phyloP scores from a whole-genome alignment of 1,284 basidiomycete genomes.

The Inonotus obliquus region DNA sequence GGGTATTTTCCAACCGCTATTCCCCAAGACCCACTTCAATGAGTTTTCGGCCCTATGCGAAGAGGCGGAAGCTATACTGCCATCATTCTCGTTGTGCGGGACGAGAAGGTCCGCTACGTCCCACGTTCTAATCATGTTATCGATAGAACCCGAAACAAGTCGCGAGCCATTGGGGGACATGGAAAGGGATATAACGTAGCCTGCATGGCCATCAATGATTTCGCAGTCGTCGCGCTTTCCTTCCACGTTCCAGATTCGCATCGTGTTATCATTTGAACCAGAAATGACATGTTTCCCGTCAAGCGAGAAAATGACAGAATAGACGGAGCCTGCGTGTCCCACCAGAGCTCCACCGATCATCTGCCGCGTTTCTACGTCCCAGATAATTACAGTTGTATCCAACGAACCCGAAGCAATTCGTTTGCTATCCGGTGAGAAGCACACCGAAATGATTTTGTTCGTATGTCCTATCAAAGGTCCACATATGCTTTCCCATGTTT shows the following conservation, averaged over 20 bases:
- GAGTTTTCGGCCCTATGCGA: not conserved
- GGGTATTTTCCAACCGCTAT: not conserved
- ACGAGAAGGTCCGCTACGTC: not conserved
- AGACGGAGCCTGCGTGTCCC: not conserved
- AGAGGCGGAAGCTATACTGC: not conserved
- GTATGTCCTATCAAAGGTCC: not conserved
- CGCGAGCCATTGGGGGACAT: slow-evolving; percentile 4
- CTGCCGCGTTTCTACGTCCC: not conserved
- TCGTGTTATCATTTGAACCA: not conserved
- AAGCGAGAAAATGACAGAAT: not conserved
- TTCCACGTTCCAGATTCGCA: not conserved
- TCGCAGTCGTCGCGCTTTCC: not conserved
- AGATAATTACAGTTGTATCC: slow-evolving; percentile 3
- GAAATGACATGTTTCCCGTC: not conserved
- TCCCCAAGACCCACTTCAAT: not conserved
- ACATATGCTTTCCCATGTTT: not conserved
- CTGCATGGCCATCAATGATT: not conserved
- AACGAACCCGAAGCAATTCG: not conserved
- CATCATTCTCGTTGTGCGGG: too few species aligned
- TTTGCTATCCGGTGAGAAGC: slow-evolving; percentile 4
- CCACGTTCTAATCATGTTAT: slow-evolving; percentile 8
- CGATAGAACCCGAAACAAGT: not conserved
- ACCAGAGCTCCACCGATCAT: not conserved
- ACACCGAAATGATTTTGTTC: not conserved
- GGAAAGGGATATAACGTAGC: not conserved